Conservation (phyloP, 108 stramenopile genomes). For the Pseudonitzschia pungens region DNA sequence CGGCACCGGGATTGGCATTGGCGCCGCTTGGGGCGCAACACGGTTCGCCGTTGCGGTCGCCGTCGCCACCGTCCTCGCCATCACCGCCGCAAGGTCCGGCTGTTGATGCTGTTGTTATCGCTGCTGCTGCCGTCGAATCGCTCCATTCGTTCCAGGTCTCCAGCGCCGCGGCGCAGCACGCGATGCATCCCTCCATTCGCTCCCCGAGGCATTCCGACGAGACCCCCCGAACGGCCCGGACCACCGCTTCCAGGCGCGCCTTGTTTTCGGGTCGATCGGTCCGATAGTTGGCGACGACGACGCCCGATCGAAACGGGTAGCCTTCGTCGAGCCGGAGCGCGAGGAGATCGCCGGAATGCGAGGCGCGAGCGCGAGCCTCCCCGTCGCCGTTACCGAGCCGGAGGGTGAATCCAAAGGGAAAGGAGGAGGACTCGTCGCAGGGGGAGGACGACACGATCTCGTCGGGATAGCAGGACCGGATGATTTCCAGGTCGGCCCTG, state of each 20-base stretch:
- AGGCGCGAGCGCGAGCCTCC: too few species aligned
- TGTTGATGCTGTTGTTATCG: not conserved
- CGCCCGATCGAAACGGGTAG: constrained; percentile 24
- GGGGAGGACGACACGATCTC: constrained; percentile 17
- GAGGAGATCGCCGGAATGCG: not conserved
- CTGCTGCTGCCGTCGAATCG: not conserved
- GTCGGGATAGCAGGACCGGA: constrained; percentile 39
- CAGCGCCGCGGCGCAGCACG: constrained; percentile 37
- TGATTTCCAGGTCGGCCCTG: constrained; percentile 43
- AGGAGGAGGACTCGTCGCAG: constrained; percentile 2
- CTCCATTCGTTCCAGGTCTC: constrained; percentile 33
- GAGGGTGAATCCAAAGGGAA: constrained; percentile 27
- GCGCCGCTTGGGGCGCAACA: too few species aligned
- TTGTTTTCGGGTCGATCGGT: constrained; percentile 12
- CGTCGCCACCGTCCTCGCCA: not conserved
- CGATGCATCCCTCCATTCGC: constrained; percentile 30
- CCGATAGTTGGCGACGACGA: constrained; percentile 32
- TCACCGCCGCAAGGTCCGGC: not conserved
- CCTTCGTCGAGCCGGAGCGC: constrained; percentile 21
- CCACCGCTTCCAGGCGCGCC: constrained; percentile 28
- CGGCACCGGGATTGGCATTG: too few species aligned
- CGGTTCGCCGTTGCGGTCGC: not conserved
- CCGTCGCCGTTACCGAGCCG: not conserved
- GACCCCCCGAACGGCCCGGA: constrained; percentile 17
- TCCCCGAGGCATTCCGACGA: constrained; percentile 26